A percentile compares a stretch with the other conserved stretches of the same genome.
Evolutionary conservation across 2,329 filamentous ascomycete species (phyloP).

Genomic region (Exophiala phaeomuriformis): DNA sequence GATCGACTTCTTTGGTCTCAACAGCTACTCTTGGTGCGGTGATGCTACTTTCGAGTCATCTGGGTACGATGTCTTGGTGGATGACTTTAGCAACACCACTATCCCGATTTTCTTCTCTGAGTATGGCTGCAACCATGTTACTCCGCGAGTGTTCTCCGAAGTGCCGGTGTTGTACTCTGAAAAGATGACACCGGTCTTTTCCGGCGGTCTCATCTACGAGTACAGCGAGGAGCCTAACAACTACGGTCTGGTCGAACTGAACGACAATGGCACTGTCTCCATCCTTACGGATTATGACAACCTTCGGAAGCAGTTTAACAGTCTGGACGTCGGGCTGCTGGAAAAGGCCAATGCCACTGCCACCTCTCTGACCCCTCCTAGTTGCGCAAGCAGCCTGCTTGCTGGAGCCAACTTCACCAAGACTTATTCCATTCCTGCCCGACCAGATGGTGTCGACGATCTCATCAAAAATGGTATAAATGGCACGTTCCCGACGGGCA

Average conservation of each 20-base stretch:
- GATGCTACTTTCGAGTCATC: conserved; percentile 47
- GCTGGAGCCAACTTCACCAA: conserved; percentile 59
- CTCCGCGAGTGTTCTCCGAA: conserved; percentile 54
- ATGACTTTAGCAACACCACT: conserved; percentile 51
- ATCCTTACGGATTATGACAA: conserved; percentile 63
- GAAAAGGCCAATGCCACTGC: conserved; percentile 55
- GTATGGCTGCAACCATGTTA: conserved; percentile 57
- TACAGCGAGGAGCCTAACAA: conserved; percentile 44
- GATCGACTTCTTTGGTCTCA: conserved; percentile 59
- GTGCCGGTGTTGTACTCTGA: conserved; percentile 53
- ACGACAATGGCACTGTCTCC: conserved; percentile 50
- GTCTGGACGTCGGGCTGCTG: conserved; percentile 63
- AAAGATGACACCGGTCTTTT: conserved; percentile 53
- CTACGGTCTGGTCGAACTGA: conserved; percentile 55
- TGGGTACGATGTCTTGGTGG: conserved; percentile 51
- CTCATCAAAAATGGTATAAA: conserved; percentile 70
- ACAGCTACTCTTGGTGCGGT: conserved; percentile 64
- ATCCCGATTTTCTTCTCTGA: conserved; percentile 61
- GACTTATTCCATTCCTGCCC: conserved; percentile 68
- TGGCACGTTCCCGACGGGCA: conserved; percentile 52
- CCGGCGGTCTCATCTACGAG: conserved; percentile 51
- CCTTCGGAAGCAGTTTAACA: conserved; percentile 66
- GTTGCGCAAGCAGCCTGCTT: conserved; percentile 62
- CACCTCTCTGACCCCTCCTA: conserved; percentile 50
- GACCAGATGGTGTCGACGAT: conserved; percentile 59